A percentile compares a stretch with the other conserved stretches of the same genome.
Evolutionary conservation across 2,329 filamentous ascomycete species (phyloP).

Genomic region (Tothia fuscella): DNA sequence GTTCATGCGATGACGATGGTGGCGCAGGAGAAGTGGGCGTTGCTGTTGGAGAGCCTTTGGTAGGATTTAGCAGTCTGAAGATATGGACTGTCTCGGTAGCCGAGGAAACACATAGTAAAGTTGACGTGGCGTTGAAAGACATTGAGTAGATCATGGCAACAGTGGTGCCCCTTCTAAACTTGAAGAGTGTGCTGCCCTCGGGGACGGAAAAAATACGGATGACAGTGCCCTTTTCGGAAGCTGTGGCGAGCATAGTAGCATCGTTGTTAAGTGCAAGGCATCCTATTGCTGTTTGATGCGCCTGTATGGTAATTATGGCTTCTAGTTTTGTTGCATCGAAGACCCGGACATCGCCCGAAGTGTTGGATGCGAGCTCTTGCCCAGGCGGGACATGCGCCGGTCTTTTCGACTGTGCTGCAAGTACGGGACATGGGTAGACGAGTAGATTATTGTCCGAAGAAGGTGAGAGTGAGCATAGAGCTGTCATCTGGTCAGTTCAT

Average conservation of each 20-base stretch:
- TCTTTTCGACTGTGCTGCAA: conserved; percentile 36
- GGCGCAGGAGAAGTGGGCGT: conserved; percentile 3
- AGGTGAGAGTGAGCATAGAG: conserved; percentile 84
- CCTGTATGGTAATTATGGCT: conserved; percentile 89
- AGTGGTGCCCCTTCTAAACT: conserved; percentile 91
- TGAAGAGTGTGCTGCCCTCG: conserved; percentile 81
- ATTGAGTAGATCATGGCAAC: conserved; percentile 95
- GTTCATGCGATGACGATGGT: not conserved
- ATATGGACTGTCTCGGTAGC: conserved; percentile 95
- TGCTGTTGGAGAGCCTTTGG: not conserved
- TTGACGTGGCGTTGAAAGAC: conserved; percentile 94
- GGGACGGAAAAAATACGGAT: conserved; percentile 93
- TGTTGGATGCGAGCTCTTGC: conserved; percentile 38
- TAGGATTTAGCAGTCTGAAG: conserved; percentile 54
- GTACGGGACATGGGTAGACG: conserved; percentile 68
- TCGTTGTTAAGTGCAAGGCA: conserved; percentile 88
- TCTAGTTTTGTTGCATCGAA: conserved; percentile 85
- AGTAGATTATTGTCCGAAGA: conserved; percentile 95
- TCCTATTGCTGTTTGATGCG: conserved; percentile 81
- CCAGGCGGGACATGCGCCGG: conserved; percentile 78
- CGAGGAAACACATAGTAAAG: conserved; percentile 86
- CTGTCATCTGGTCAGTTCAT: conserved; percentile 25
- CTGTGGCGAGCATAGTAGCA: conserved; percentile 81
- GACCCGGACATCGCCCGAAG: conserved; percentile 82
- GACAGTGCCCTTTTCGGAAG: conserved; percentile 94